Percentiles rank a stretch among this genome's conserved stretches.
These are phyloP conservation scores for Dryas integrifolia DNA, from an alignment of 331 rosid genomes.

Conservation along the genomic window DNA sequence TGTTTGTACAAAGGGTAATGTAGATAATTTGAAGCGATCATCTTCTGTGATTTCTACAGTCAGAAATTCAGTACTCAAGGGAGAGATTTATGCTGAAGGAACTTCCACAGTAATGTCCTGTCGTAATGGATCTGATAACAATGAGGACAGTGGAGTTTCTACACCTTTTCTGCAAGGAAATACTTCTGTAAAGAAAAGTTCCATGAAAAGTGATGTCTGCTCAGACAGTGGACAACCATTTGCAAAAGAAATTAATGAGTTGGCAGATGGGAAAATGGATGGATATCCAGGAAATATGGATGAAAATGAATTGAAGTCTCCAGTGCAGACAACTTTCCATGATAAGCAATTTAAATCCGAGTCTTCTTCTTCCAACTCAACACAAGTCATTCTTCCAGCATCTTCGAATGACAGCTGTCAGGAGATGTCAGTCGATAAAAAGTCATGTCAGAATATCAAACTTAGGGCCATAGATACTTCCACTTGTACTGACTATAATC, in stretches of 20 bases:
- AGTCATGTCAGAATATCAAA: slow-evolving; percentile 22
- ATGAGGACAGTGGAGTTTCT: slow-evolving; percentile 21
- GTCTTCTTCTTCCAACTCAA: slow-evolving; percentile 34
- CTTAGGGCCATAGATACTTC: slow-evolving; percentile 16
- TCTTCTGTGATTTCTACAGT: slow-evolving; percentile 19
- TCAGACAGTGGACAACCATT: slow-evolving; percentile 21
- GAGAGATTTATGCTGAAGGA: slow-evolving; percentile 8
- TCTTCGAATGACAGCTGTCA: slow-evolving; percentile 35
- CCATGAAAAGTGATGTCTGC: slow-evolving; percentile 13
- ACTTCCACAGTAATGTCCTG: neutral
- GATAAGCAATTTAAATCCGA: slow-evolving; percentile 28
- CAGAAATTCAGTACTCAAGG: slow-evolving; percentile 7
- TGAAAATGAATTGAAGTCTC: slow-evolving; percentile 25
- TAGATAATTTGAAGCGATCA: neutral
- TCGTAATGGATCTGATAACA: slow-evolving; percentile 13
- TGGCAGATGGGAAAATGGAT: slow-evolving; percentile 6
- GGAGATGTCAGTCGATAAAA: slow-evolving; percentile 24
- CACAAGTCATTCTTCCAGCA: slow-evolving; percentile 28
- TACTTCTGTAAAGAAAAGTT: slow-evolving; percentile 14
- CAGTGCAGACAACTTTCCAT: slow-evolving; percentile 15
- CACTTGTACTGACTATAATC: slow-evolving; percentile 14
- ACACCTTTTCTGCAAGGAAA: slow-evolving; percentile 5
- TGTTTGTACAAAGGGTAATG: slow-evolving; percentile 14
- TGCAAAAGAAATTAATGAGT: slow-evolving; percentile 10
- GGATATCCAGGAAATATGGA: slow-evolving; percentile 4